Evolutionary conservation across 805 yeast species (phyloP).

Genomic region (Zygoascus biomembranicola): DNA sequence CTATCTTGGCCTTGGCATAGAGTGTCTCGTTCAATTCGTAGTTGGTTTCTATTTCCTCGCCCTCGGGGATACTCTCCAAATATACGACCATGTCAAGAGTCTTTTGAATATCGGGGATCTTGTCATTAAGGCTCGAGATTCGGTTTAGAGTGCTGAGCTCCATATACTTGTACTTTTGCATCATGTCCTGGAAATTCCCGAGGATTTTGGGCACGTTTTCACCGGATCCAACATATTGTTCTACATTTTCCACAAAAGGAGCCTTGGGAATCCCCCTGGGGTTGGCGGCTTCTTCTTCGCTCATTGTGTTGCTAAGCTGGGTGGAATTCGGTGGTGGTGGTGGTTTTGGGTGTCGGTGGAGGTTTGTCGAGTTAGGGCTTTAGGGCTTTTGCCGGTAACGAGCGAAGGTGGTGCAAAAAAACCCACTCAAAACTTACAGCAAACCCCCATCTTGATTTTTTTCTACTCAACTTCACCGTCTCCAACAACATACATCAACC

Average conservation of each 20-base stretch:
- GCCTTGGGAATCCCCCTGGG: conserved; percentile 97
- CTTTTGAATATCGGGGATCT: conserved; percentile 88
- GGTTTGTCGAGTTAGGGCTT: conserved; percentile 1
- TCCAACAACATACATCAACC: conserved; percentile 14
- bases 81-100: conserved; percentile 67
- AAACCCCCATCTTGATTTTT: neutral
- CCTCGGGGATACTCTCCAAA: conserved; percentile 38
- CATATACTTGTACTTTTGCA: conserved; percentile 88
- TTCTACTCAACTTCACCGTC: conserved; percentile 4
- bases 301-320: neutral
- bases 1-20: conserved; percentile 69
- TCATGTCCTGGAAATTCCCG: conserved; percentile 72
- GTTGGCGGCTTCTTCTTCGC: conserved; percentile 31
- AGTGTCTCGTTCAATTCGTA: conserved; percentile 92
- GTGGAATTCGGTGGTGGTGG: conserved; percentile 7
- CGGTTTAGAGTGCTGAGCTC: conserved; percentile 36
- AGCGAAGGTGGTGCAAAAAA: neutral
- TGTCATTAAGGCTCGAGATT: conserved; percentile 41
- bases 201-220: conserved; percentile 66
- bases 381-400: neutral
- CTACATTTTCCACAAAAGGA: conserved; percentile 82
- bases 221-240: conserved; percentile 56
- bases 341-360: neutral
- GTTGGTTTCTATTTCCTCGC: conserved; percentile 53
- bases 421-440: neutral